Evolutionary conservation across 2,329 filamentous ascomycete genomes (phyloP).

Genomic region (Beauveria varroae): DNA sequence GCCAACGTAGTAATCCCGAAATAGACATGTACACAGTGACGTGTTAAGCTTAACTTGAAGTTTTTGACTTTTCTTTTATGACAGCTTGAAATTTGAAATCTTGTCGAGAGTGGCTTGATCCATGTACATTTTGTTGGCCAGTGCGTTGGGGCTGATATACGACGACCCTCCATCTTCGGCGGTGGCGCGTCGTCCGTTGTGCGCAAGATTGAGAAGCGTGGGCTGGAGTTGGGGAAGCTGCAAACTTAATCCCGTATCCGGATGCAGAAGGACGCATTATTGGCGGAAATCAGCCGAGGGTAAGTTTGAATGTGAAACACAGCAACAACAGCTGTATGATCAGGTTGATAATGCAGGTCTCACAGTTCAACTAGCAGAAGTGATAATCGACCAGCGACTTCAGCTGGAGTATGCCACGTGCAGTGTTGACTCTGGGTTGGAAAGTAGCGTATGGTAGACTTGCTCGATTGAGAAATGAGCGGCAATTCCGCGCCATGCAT

Average conservation of each 20-base stretch:
- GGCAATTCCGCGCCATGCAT: not conserved
- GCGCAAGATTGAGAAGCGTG: not conserved
- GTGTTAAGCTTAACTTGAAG: not conserved
- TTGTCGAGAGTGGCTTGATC: not conserved
- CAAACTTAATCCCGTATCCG: not conserved
- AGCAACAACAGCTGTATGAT: not conserved
- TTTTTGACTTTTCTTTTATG: not conserved
- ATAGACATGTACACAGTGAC: not conserved
- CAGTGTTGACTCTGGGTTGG: slow-evolving; percentile 4
- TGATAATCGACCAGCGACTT: not conserved
- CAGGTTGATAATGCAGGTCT: not conserved
- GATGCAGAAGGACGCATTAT: no score
- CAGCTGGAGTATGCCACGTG: not conserved
- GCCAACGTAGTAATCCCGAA: not conserved
- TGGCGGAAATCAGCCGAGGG: no score
- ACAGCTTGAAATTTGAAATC: not conserved
- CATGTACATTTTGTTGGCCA: not conserved
- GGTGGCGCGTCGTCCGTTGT: not conserved
- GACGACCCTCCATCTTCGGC: not conserved
- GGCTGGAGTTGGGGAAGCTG: not conserved
- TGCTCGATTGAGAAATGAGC: not conserved
- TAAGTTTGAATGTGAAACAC: not conserved
- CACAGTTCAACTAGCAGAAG: not conserved
- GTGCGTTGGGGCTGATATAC: not conserved
- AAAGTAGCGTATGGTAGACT: slow-evolving; percentile 5